Base-by-base conservation (phyloP, 768 basidiomycete species). In the Mycena rebaudengoi region DNA sequence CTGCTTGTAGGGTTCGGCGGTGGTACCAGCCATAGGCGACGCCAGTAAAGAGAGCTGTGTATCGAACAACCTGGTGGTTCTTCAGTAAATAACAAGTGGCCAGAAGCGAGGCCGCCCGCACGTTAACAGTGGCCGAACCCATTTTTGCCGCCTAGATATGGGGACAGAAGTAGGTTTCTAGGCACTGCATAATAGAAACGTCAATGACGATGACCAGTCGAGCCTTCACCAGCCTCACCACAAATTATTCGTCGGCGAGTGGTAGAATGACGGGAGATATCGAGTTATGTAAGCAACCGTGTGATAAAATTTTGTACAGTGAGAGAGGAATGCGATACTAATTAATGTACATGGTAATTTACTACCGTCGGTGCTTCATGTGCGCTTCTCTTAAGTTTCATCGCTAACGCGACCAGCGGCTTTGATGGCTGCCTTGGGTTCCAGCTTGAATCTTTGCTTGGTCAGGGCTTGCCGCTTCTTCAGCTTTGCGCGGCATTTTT, bases 21-120 rank as follows among this genome's bases (percentile, higher is more conserved):
- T 98, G 96, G 73, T 88, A 88, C 76, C 96, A 90, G 74, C 97
- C 97, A 77, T 98, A 99, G 75, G 89, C 78, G 69, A 97, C 86
- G 74, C 97, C 97, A 41, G 88, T 84, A 67, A 91, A 79, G 70
- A 99, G 88, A 51, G 96, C 95, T 20, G 95, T 90, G 79, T 97
- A 99, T 73, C 97, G 93, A 72, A 91, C 91, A 77, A 97, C 97
- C 97, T 96, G 76, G 52, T 12, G 30, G 18, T 37, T 21, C 28
- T 40, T 53, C 16, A 48, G 49, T 37, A 48, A 30, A 40, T 53
- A 25, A 21, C 41, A 21, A 21, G 46, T 18, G 41, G 60, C 45
- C 65, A 25, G 12, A 32, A 51, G 21, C 13, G 14, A 44, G 32
- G 37, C 23, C 60, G 40, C 43, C 8, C 90, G 70, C 79, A 92